These are phyloP conservation scores for Alnus rubra DNA, from an alignment of 306 rosid genomes.

Conservation along the genomic window DNA sequence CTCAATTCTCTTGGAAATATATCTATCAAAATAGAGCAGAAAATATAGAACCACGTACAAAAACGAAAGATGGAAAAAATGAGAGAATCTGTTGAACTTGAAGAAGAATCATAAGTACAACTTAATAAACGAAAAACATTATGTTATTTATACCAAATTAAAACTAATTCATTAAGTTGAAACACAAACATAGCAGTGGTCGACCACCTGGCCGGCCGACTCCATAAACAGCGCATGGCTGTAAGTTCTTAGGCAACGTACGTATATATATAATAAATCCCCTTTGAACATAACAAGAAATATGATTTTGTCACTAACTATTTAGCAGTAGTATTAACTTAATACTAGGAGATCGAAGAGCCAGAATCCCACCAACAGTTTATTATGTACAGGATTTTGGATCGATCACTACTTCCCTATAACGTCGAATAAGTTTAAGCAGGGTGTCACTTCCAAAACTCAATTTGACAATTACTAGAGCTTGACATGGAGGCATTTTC, in stretches of 20 bases:
- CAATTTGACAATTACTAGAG: constrained; percentile 50
- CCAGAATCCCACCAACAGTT: constrained; percentile 35
- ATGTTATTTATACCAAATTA: constrained; percentile 4
- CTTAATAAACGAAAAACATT: background rate
- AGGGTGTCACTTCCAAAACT: constrained; percentile 53
- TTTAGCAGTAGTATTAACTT: constrained; percentile 21
- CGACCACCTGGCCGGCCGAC: no score
- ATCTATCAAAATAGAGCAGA: background rate
- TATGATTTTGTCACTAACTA: background rate
- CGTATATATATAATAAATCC: background rate
- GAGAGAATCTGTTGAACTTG: background rate
- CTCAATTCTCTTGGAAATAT: background rate
- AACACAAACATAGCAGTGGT: no score
- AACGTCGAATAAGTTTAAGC: no score
- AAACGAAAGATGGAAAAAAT: background rate
- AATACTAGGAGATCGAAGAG: constrained; percentile 26
- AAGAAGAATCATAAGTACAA: background rate
- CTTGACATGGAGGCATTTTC: constrained; percentile 55
- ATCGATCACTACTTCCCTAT: constrained; percentile 6
- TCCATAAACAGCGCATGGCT: no score
- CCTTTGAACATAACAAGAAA: background rate
- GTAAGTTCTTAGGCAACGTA: no score
- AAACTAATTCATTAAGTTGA: constrained; percentile 24
- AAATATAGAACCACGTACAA: background rate
- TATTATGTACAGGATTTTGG: constrained; percentile 64